phyloP scores from a whole-genome alignment of 768 basidiomycete genomes.

The Boletus subparvulus region DNA sequence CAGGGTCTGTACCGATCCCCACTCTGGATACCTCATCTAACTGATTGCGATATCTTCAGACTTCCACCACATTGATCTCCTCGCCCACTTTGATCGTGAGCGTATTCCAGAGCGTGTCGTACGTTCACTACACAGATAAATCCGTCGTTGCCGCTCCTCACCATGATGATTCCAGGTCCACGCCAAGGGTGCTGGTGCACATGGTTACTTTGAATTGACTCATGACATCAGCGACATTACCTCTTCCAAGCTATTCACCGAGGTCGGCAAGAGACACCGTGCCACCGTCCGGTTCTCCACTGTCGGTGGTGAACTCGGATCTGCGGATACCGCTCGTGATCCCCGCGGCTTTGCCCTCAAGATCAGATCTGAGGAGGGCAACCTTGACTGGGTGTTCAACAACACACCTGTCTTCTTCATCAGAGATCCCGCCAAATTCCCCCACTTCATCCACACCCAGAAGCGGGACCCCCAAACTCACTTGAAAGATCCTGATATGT shows the following conservation, averaged over 20 bases:
- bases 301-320: conserved; percentile 85
- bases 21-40: not conserved
- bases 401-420: conserved; percentile 93
- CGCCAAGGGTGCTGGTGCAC: conserved; percentile 90
- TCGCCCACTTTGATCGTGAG: conserved; percentile 92
- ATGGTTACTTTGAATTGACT: conserved; percentile 91
- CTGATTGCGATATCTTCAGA: conserved; percentile 44
- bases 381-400: conserved; percentile 91
- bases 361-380: conserved; percentile 87
- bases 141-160: conserved; percentile 15
- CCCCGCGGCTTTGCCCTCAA: conserved; percentile 92
- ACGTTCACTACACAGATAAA: conserved; percentile 26
- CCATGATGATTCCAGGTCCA: conserved; percentile 59
- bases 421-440: conserved; percentile 84
- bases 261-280: conserved; percentile 65
- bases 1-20: conserved; percentile 56
- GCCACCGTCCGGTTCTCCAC: conserved; percentile 90
- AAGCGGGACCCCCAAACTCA: conserved; percentile 92
- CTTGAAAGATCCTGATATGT: conserved; percentile 82
- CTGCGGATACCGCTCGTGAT: conserved; percentile 90
- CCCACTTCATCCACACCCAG: conserved; percentile 93
- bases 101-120: conserved; percentile 95
- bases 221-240: conserved; percentile 83
- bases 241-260: conserved; percentile 63
- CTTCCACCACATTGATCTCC: conserved; percentile 85